Conservation (phyloP, 495 filamentous ascomycete genomes). For the Penicillium tannophilum region DNA sequence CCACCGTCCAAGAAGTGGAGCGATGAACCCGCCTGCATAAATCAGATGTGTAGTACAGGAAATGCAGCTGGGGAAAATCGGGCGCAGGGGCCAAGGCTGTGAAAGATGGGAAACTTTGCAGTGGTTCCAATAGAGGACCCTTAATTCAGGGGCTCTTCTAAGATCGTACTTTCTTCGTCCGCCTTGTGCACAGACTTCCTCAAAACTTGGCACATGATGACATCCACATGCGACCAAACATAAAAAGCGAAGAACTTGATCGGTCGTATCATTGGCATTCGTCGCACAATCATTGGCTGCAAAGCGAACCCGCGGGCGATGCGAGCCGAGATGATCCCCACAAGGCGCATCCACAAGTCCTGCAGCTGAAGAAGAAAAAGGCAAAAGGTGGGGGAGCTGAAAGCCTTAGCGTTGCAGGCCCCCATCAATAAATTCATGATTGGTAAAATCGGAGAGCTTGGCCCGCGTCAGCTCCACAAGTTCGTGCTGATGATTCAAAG, state of each 20-base stretch:
- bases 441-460: neutral
- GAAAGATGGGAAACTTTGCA: neutral
- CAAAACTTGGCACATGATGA: neutral
- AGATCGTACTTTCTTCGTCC: neutral
- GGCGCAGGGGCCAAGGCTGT: neutral
- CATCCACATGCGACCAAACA: neutral
- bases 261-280: conserved; percentile 9
- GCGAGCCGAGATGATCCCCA: conserved; percentile 10
- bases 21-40: neutral
- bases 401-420: conserved; percentile 6
- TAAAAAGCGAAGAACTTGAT: conserved; percentile 4
- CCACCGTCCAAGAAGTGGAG: neutral
- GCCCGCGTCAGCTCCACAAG: conserved; percentile 8
- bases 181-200: neutral
- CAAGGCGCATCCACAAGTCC: conserved; percentile 3
- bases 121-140: neutral
- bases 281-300: conserved; percentile 3
- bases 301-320: conserved; percentile 11
- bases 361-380: conserved; percentile 1
- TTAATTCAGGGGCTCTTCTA: neutral
- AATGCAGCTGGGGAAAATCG: neutral
- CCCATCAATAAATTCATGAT: conserved; percentile 1
- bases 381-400: conserved; percentile 10
- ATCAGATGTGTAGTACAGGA: neutral
- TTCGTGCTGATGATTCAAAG: conserved; percentile 10